Evolutionary conservation across 1,284 basidiomycete genomes (phyloP), one percentile per base, ranked within the genome.

Genomic region (Sporisorium iseilematis-ciliati): DNA sequence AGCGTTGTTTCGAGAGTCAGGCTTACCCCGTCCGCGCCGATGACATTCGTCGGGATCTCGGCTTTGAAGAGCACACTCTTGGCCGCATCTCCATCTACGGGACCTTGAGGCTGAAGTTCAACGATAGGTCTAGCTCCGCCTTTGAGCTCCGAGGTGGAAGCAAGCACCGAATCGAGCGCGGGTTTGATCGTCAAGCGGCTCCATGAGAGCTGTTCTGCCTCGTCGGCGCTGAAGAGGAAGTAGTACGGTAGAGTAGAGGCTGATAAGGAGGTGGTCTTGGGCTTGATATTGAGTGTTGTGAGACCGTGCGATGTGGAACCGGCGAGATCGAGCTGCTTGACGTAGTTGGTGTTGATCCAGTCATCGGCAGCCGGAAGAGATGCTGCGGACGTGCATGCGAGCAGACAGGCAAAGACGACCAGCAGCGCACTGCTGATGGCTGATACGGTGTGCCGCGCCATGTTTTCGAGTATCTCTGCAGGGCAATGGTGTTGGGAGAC

Each of bases 1-100:
- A 97, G 85, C 68, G 91, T 92, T 41, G 91, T 83, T 29, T 79
- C 71, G 41, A 76, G 61, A 5, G 65, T 70, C 18, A 76, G 25
- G 3, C 67, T 40, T 0, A 54, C 48, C 6, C 65, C 70, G 0
- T 64, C 59, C 0, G 26, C 46, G 0, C 52, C 57, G 0, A 70
- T 43, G 3, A 66, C 21, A 1, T 63, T 25, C 18, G 52, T 20
- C 2, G 75, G 75, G 26, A 76, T 53, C 2, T 63, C 18, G 3
- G 65, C 56, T 12, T 50, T 51, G 45, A 50, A 71, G 14, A 77
- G 18, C n/a, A 58, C 25, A 12, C 52, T 74, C 23, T 55, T 74
- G 16, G 46, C 41, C 0, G 35, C 38, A 43, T 57, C 67, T 0
- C 45, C 51, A 23, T 69, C 66, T 14, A 68, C 12, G 4, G 46